Evolutionary conservation across 192 early-diverging fungal species (phyloP), one percentile per base, ranked within the genome.

Genomic region (Diversispora eburnea): DNA sequence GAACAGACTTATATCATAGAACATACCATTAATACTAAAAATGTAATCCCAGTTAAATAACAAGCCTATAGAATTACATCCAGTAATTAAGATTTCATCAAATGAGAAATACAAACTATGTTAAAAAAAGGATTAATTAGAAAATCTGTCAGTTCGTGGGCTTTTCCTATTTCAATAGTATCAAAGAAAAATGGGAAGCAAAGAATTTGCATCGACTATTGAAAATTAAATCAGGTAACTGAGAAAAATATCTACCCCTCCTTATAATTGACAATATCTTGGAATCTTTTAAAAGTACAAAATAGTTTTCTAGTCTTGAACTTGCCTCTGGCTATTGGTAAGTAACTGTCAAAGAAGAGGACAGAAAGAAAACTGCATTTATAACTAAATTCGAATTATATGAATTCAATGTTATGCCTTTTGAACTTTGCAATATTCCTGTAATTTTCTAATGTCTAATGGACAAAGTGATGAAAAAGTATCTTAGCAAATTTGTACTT

Each of bases 161-260:
- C 22, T 15, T 20, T 66, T 17, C 78, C 78, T 25, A 75, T 81
- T 0, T 5, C 62, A 0, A 43, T 82, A 9, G 84, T 83, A 0
- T 8, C 17, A 3, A 86, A 86, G 70, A 87, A 88, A 61, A 75
- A 78, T 68, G 86, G 84, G 0, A 51, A 74, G n/a, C 3, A 85
- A 17, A 74, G 79, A 0, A 58, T 84, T 52, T 87, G 84, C 55
- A 57, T 89, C 0, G 86, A 91, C 49, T 91, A 89, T 47, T 22
- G 84, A 0, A 76, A 57, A 0, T 68, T 88, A 2, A 89, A 91
- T 55, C 51, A 43, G 20, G 41, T 81, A 0, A 87, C 83, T 0
- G 76, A 77, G 0, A 77, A 77, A n/a, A 81, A 89, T 66, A 47
- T 71, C 0, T 81, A 74, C 17, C 77, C 76, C 47, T 87, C 15